These are phyloP conservation scores for Blechomonas ayalai DNA, from an alignment of 208 protist species.

Conservation along the genomic window DNA sequence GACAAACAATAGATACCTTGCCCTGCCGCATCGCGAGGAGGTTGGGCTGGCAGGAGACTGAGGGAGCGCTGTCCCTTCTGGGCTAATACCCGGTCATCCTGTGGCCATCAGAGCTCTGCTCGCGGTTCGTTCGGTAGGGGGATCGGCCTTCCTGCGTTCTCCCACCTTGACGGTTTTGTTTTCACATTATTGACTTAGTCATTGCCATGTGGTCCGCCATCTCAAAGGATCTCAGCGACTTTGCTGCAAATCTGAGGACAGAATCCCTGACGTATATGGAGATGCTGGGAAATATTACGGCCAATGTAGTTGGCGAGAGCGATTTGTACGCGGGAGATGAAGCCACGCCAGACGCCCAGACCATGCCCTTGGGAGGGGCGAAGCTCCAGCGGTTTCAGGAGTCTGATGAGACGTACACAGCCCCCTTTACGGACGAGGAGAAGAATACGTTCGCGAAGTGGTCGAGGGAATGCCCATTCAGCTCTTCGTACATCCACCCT, in stretches of 20 bases:
- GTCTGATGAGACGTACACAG: constrained; percentile 27
- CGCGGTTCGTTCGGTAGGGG: too few relatives aligned
- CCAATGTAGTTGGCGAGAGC: constrained; percentile 48
- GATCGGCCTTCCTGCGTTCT: too few relatives aligned
- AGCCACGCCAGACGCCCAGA: constrained; percentile 22
- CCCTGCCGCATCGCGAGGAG: too few relatives aligned
- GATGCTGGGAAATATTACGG: constrained; percentile 34
- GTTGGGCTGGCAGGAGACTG: too few relatives aligned
- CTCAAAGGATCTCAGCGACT: constrained; percentile 47
- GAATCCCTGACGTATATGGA: constrained; percentile 53
- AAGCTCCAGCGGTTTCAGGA: constrained; percentile 30
- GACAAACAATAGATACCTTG: too few relatives aligned
- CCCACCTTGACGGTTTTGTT: too few relatives aligned
- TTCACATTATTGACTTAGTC: too few relatives aligned
- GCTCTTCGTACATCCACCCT: constrained; percentile 15
- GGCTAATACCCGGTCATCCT: too few relatives aligned
- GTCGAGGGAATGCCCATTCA: constrained; percentile 34
- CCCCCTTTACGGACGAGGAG: constrained; percentile 19
- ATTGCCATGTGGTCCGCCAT: constrained; percentile 44
- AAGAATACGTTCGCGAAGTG: constrained; percentile 35
- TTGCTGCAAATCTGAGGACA: constrained; percentile 42
- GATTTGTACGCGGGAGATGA: constrained; percentile 60
- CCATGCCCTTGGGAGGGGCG: constrained; percentile 30
- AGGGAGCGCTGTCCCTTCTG: too few relatives aligned
- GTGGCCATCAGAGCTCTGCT: too few relatives aligned